These are phyloP conservation scores for Conidiobolus coronatus DNA, from an alignment of 371 early-diverging fungal species.

Conservation along the genomic window DNA sequence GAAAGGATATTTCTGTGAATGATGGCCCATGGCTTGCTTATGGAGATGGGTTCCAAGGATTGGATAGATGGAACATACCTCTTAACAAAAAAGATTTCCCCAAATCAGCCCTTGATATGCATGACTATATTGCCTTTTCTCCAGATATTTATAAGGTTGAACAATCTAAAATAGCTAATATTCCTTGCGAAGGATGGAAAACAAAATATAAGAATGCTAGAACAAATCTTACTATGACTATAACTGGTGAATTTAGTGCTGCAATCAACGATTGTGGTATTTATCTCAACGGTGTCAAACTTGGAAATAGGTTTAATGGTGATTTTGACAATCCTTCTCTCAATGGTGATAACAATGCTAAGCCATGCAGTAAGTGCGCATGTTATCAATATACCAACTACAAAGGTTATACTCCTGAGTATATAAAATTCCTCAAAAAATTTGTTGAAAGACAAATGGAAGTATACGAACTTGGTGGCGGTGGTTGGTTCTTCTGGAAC, in stretches of 20 bases:
- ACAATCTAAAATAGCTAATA: slow-evolving; percentile 3
- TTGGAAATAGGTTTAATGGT: slow-evolving; percentile 35
- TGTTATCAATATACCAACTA: slow-evolving; percentile 20
- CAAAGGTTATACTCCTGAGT: slow-evolving; percentile 6
- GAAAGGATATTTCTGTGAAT: too few relatives aligned
- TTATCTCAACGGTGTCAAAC: slow-evolving; percentile 37
- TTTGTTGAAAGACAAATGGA: slow-evolving; percentile 21
- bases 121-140: slow-evolving; percentile 20
- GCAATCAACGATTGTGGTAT: slow-evolving; percentile 49
- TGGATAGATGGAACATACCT: too few relatives aligned
- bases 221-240: too few relatives aligned
- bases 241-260: slow-evolving; percentile 48
- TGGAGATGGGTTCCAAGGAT: too few relatives aligned
- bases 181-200: neutral
- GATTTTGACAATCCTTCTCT: too few relatives aligned
- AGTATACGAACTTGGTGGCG: slow-evolving; percentile 18
- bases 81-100: too few relatives aligned
- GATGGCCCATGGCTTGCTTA: too few relatives aligned
- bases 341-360: neutral
- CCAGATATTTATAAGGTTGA: slow-evolving; percentile 10
- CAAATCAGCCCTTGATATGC: slow-evolving; percentile 12
- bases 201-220: slow-evolving; percentile 15
- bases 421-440: slow-evolving; percentile 8
- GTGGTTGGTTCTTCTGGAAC: slow-evolving; percentile 22
- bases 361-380: slow-evolving; percentile 15